These are phyloP conservation scores for Sugiyamaella japonica DNA, from an alignment of 1,139 yeast species.

Conservation along the genomic window DNA sequence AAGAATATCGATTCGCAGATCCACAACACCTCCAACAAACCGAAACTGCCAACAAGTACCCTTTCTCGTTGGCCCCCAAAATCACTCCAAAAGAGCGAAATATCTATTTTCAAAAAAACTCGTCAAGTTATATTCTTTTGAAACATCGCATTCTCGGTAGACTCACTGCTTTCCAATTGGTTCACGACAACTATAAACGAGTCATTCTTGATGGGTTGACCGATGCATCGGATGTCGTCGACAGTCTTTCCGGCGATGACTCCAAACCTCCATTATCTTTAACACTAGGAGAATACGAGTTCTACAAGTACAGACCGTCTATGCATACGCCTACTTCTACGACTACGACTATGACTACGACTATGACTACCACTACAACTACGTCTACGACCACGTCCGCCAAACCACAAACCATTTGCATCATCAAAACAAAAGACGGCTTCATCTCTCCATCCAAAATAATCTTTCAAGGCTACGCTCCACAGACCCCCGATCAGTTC, in stretches of 20 bases:
- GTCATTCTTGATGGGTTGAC: slow-evolving; percentile 10
- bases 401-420: slow-evolving; percentile 13
- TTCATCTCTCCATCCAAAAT: slow-evolving; percentile 17
- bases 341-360: too few relatives aligned
- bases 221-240: slow-evolving; percentile 1
- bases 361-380: too few relatives aligned
- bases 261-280: not conserved
- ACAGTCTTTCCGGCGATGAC: not conserved
- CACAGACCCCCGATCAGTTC: slow-evolving; percentile 21
- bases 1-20: slow-evolving; percentile 40
- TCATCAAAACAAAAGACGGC: slow-evolving; percentile 22
- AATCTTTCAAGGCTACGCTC: slow-evolving; percentile 24
- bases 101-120: slow-evolving; percentile 48
- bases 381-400: too few relatives aligned
- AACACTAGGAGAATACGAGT: slow-evolving; percentile 11
- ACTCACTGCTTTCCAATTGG: slow-evolving; percentile 51
- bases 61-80: slow-evolving; percentile 60
- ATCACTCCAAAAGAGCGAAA: slow-evolving; percentile 46
- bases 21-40: slow-evolving; percentile 8
- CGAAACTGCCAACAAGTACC: slow-evolving; percentile 29
- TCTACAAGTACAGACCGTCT: not conserved
- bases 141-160: slow-evolving; percentile 60
- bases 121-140: slow-evolving; percentile 47
- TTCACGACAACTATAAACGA: slow-evolving; percentile 1
- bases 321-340: too few relatives aligned